Base-by-base conservation (phyloP, 768 basidiomycete genomes). In the Megacollybia marginata region DNA sequence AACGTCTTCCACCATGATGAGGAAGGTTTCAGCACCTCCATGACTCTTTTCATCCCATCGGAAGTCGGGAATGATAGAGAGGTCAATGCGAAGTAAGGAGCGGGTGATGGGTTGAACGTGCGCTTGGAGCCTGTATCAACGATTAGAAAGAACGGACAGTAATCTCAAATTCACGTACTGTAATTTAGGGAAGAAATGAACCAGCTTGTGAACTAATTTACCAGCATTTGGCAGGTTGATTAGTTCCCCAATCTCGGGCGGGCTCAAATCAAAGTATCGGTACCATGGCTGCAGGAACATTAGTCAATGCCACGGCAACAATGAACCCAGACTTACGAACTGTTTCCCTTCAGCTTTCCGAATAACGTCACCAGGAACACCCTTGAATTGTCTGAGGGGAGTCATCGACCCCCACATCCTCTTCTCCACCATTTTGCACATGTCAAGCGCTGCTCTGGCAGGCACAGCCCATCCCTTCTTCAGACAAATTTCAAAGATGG, bases 351-450 rank as follows among this genome's bases (percentile, higher is more conserved):
- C 95, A 0, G 94, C 93, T 60, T 94, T 92, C 23, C 88, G 71
- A 44, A 94, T 71, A 33, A 95, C 83, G 44, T 95, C 91, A 16
- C 75, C 64, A 0, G 92, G 94, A 0, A 95, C 85, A 55, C 87
- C 85, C 64, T 86, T 92, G 76, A 98, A 98, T 63, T 99, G 96
- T 34, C 96, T 80, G 34, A 98, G 75, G 8, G 95, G 94, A 0
- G 94, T 93, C 94, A 98, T 98, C 0, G 93, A 93, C 33, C 84
- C 83, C 95, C 95, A 98, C 90, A 92, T 89, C 49, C 84, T 69
- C 57, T 84, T 82, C 60, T 92, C 91, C 0, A 91, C 88, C 92
- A 95, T 95, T 70, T 98, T 97, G 73, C 93, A 98, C 50, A 99
- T 68, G 52, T 92, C 88, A 28, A 98, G 75, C 4, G 92, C 92